phyloP scores from a whole-genome alignment of 2,329 filamentous ascomycete species.

The Diaporthe australafricana region DNA sequence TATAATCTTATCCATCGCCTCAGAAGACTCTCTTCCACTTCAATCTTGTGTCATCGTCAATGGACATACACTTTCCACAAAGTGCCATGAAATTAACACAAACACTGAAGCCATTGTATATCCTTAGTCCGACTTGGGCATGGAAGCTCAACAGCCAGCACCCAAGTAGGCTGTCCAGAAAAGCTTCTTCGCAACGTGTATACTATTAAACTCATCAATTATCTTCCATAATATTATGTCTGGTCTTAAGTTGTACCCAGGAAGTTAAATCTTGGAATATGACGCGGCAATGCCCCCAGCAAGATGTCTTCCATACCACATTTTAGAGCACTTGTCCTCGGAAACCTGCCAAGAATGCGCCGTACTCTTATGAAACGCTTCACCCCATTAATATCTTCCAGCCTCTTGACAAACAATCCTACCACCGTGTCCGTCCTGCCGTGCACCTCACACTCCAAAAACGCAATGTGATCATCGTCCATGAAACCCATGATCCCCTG shows the following conservation, averaged over 20 bases:
- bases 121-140: too few relatives aligned
- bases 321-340: not conserved
- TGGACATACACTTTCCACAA: too few relatives aligned
- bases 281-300: constrained; percentile 22
- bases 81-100: too few relatives aligned
- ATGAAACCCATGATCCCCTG: constrained; percentile 19
- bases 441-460: constrained; percentile 32
- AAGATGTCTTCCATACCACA: constrained; percentile 24
- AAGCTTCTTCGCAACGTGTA: too few relatives aligned
- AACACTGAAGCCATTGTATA: too few relatives aligned
- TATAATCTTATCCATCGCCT: too few relatives aligned
- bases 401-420: constrained; percentile 26
- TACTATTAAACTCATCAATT: too few relatives aligned
- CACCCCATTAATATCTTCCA: constrained; percentile 26
- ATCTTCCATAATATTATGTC: too few relatives aligned
- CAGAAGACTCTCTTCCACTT: too few relatives aligned
- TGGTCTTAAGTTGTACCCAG: not conserved
- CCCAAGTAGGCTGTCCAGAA: too few relatives aligned
- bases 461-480: constrained; percentile 34
- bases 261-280: constrained; percentile 24
- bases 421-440: constrained; percentile 21
- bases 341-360: constrained; percentile 17
- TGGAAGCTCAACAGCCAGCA: too few relatives aligned
- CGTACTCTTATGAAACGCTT: constrained; percentile 26
- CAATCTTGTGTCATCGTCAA: too few relatives aligned